A percentile compares a stretch with the other conserved stretches of the same genome.
phyloP scores from a whole-genome alignment of 1,139 yeast species.

The Yamadazyma dushanensis region DNA sequence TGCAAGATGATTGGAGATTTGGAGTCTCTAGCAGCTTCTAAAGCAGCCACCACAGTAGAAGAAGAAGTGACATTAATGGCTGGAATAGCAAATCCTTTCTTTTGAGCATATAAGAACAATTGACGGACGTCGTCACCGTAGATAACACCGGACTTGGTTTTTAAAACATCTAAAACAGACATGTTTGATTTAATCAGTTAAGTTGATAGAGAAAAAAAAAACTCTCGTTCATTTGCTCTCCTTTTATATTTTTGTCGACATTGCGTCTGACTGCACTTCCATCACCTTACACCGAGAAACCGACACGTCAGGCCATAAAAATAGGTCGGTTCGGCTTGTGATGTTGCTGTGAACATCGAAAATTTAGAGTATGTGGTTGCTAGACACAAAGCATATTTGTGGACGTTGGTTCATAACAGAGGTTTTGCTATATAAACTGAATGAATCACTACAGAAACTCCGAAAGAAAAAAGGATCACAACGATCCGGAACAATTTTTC shows the following conservation, averaged over 20 bases:
- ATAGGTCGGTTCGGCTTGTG: too few species aligned
- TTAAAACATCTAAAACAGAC: slow-evolving; percentile 64
- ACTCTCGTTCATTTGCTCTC: slow-evolving; percentile 9
- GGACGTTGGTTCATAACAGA: neutral
- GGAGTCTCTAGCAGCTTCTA: slow-evolving; percentile 97
- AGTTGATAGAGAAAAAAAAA: slow-evolving; percentile 3
- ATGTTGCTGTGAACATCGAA: too few species aligned
- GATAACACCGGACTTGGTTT: slow-evolving; percentile 95
- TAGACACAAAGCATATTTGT: too few species aligned
- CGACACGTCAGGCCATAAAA: neutral
- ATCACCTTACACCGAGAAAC: slow-evolving; percentile 10
- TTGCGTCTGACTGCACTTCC: slow-evolving; percentile 4
- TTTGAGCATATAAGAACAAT: slow-evolving; percentile 91
- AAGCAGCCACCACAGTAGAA: slow-evolving; percentile 93
- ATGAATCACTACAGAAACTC: slow-evolving; percentile 9
- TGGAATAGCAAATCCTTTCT: slow-evolving; percentile 94
- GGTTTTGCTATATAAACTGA: slow-evolving; percentile 1
- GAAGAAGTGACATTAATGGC: slow-evolving; percentile 98
- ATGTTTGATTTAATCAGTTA: slow-evolving; percentile 16
- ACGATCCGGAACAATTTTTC: slow-evolving; percentile 20
- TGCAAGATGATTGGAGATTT: slow-evolving; percentile 96
- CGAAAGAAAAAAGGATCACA: slow-evolving; percentile 21
- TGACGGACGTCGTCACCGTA: slow-evolving; percentile 97
- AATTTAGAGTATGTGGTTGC: too few species aligned
- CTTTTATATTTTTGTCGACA: slow-evolving; percentile 7